Evolutionary conservation across 1,284 basidiomycete species (phyloP).

Genomic region (Neonothopanus nambi): DNA sequence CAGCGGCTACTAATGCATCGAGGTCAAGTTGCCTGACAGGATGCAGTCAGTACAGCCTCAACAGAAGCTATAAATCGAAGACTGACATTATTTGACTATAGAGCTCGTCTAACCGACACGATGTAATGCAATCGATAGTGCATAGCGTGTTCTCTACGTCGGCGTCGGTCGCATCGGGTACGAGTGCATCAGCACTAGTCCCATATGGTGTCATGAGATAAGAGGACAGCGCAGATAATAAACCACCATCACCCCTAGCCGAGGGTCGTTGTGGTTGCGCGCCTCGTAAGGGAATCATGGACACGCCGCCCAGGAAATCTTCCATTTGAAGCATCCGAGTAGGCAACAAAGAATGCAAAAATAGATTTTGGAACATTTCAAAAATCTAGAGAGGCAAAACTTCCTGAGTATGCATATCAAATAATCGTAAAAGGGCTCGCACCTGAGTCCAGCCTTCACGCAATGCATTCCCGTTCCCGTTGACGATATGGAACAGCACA

Average conservation of each 20-base stretch:
- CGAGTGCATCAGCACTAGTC: constrained; percentile 64
- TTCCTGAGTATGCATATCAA: not conserved
- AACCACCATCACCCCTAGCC: constrained; percentile 79
- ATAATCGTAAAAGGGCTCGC: constrained; percentile 20
- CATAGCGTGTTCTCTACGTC: constrained; percentile 95
- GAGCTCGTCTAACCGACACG: constrained; percentile 92
- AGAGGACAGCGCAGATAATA: constrained; percentile 92
- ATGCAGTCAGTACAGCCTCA: constrained; percentile 13
- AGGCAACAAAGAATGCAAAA: constrained; percentile 90
- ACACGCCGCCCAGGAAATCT: constrained; percentile 89
- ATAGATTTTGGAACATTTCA: constrained; percentile 97
- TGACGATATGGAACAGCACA: constrained; percentile 96
- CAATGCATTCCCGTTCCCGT: constrained; percentile 94
- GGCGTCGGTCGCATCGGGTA: constrained; percentile 82
- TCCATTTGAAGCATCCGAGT: constrained; percentile 92
- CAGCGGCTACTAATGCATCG: constrained; percentile 79
- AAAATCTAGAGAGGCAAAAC: constrained; percentile 77
- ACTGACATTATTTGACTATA: constrained; percentile 90
- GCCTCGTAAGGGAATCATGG: constrained; percentile 85
- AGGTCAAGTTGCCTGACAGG: constrained; percentile 66
- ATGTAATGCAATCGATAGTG: constrained; percentile 93
- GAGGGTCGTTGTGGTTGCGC: constrained; percentile 67
- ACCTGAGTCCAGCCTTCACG: constrained; percentile 94
- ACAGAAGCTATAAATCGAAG: not conserved
- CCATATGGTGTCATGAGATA: constrained; percentile 96